Evolutionary conservation across 805 yeast species (phyloP).

Genomic region (Sugiyamaella floridensis): DNA sequence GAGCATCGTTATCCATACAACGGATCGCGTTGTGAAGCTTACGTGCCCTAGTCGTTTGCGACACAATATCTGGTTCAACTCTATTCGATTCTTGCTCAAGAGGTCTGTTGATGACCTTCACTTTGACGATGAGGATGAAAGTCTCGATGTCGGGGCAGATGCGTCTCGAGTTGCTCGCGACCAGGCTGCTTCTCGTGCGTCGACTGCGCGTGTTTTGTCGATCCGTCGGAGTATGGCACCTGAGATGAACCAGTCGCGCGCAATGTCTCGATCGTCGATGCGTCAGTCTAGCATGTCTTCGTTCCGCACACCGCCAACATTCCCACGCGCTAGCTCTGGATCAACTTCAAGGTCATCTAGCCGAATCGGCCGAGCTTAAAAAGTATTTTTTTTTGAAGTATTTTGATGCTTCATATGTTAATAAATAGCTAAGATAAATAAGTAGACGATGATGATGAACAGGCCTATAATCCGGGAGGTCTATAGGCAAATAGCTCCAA

Average conservation of each 20-base stretch:
- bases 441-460: not conserved
- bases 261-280: conserved; percentile 5
- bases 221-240: conserved; percentile 22
- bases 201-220: conserved; percentile 15
- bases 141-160: conserved; percentile 4
- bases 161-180: conserved; percentile 9
- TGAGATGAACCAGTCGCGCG: conserved; percentile 17
- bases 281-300: conserved; percentile 15
- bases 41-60: conserved; percentile 85
- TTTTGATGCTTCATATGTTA: not conserved
- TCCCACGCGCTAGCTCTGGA: not conserved
- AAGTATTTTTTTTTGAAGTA: not conserved
- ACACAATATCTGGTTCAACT: conserved; percentile 87
- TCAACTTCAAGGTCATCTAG: conserved; percentile 8
- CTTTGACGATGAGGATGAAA: conserved; percentile 20
- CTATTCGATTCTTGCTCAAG: conserved; percentile 66
- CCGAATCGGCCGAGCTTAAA: conserved; percentile 3
- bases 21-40: conserved; percentile 58
- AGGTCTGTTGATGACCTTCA: conserved; percentile 21
- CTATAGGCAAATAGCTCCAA: conserved; percentile 25
- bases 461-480: conserved; percentile 11
- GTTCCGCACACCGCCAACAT: conserved; percentile 3
- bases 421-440: not conserved
- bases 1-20: conserved; percentile 69
- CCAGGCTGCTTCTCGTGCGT: not conserved